phyloP scores from a whole-genome alignment of 2,329 filamentous ascomycete species.

The Cladosporium velox region DNA sequence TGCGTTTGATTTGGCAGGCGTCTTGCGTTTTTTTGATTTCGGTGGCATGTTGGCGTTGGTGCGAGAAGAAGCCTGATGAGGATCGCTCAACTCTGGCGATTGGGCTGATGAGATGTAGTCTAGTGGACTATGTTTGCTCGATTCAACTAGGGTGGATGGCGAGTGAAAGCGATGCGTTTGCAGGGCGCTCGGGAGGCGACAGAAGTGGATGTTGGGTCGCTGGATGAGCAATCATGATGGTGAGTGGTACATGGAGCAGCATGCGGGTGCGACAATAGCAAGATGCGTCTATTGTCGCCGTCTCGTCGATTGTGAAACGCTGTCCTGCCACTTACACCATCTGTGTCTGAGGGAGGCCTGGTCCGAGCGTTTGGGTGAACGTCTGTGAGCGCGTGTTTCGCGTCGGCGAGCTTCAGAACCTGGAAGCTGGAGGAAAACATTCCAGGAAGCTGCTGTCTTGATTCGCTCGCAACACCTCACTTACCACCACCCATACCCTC shows the following conservation, averaged over 20 bases:
- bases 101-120: not conserved
- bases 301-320: slow-evolving; percentile 8
- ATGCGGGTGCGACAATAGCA: slow-evolving; percentile 5
- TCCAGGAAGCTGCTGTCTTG: slow-evolving; percentile 4
- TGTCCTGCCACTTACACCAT: not conserved
- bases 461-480: not conserved
- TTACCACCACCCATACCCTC: not conserved
- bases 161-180: not conserved
- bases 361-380: not conserved
- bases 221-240: not conserved
- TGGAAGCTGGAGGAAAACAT: slow-evolving; percentile 1
- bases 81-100: not conserved
- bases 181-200: not conserved
- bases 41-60: slow-evolving; percentile 23
- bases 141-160: not conserved
- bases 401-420: not conserved
- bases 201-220: not conserved
- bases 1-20: not conserved
- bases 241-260: not conserved
- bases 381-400: slow-evolving; percentile 5
- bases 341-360: not conserved
- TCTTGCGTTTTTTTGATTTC: slow-evolving; percentile 25
- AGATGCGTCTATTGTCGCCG: not conserved
- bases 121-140: not conserved
- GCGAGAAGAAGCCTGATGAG: not conserved